phyloP scores from a whole-genome alignment of 2,329 filamentous ascomycete genomes.

The Acrodontium crateriforme region DNA sequence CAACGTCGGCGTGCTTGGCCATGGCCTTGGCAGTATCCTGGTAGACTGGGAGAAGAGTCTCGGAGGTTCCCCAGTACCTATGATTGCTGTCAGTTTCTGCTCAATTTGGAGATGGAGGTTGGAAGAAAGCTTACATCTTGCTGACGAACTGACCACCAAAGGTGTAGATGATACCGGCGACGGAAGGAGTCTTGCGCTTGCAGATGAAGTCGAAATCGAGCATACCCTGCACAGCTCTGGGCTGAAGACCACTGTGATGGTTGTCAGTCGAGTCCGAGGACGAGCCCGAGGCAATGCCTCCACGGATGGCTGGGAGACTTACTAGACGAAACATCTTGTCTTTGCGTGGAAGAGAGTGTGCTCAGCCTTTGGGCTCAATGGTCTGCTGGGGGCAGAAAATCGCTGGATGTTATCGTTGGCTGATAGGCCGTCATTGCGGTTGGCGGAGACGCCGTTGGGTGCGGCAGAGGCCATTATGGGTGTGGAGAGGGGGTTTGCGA shows the following conservation, averaged over 20 bases:
- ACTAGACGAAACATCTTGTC: conserved; percentile 99
- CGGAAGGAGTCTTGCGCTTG: conserved; percentile 92
- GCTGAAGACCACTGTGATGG: conserved; percentile 65
- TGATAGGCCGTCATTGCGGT: conserved; percentile 34
- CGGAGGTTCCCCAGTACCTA: conserved; percentile 95
- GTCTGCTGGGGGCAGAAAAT: conserved; percentile 84
- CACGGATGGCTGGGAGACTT: conserved; percentile 24
- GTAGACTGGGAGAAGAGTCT: conserved; percentile 97
- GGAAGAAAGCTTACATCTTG: conserved; percentile 61
- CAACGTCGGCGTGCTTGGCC: conserved; percentile 91
- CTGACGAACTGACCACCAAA: conserved; percentile 99
- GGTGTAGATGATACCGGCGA: conserved; percentile 98
- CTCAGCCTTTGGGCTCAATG: conserved; percentile 72
- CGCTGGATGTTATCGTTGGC: conserved; percentile 99
- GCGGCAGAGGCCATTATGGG: conserved; percentile 30
- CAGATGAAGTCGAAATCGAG: conserved; percentile 99
- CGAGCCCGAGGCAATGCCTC: too few species aligned
- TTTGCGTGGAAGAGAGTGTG: conserved; percentile 97
- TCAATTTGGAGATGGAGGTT: conserved; percentile 3
- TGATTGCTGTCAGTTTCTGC: conserved; percentile 12
- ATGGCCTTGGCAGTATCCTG: conserved; percentile 86
- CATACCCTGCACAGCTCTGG: conserved; percentile 51
- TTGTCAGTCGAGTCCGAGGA: conserved; percentile 18
- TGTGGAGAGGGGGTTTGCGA: conserved; percentile 2
- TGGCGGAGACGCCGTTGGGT: conserved; percentile 5